phyloP scores from a whole-genome alignment of 805 yeast species.

The Yarrowia bubula region DNA sequence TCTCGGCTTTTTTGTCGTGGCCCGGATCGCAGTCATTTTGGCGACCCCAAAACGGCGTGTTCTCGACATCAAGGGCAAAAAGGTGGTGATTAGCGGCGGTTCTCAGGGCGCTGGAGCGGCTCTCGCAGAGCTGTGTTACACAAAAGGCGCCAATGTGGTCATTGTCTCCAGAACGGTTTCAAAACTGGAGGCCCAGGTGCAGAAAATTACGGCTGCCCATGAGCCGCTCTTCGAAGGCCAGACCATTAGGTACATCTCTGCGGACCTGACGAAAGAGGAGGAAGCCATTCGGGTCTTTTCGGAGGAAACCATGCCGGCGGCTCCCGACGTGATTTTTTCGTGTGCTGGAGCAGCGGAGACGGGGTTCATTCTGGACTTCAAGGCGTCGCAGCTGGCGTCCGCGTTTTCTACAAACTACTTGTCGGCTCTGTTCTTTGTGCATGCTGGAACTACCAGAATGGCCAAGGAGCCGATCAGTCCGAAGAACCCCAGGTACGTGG shows the following conservation, averaged over 20 bases:
- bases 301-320: slow-evolving; percentile 34
- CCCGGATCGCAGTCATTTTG: slow-evolving; percentile 13
- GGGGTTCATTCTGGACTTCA: slow-evolving; percentile 68
- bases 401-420: slow-evolving; percentile 71
- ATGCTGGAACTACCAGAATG: slow-evolving; percentile 48
- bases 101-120: slow-evolving; percentile 92
- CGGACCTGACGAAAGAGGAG: slow-evolving; percentile 63
- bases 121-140: slow-evolving; percentile 58
- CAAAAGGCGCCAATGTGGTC: slow-evolving; percentile 60
- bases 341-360: slow-evolving; percentile 90
- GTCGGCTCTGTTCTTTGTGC: slow-evolving; percentile 70
- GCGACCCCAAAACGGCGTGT: background rate
- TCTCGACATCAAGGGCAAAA: slow-evolving; percentile 40
- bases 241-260: slow-evolving; percentile 47
- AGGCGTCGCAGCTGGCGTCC: slow-evolving; percentile 52
- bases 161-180: slow-evolving; percentile 74
- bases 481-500: slow-evolving; percentile 48
- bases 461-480: slow-evolving; percentile 33
- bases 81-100: slow-evolving; percentile 83
- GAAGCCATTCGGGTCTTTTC: slow-evolving; percentile 49
- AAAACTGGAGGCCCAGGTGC: slow-evolving; percentile 53
- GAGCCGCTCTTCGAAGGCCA: slow-evolving; percentile 35
- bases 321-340: slow-evolving; percentile 73
- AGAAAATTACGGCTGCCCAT: slow-evolving; percentile 40
- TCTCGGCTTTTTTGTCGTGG: slow-evolving; percentile 10